Evolutionary conservation across 1,284 basidiomycete species (phyloP), one percentile per base, ranked within the genome.

Genomic region (Malassezia pachydermatis): DNA sequence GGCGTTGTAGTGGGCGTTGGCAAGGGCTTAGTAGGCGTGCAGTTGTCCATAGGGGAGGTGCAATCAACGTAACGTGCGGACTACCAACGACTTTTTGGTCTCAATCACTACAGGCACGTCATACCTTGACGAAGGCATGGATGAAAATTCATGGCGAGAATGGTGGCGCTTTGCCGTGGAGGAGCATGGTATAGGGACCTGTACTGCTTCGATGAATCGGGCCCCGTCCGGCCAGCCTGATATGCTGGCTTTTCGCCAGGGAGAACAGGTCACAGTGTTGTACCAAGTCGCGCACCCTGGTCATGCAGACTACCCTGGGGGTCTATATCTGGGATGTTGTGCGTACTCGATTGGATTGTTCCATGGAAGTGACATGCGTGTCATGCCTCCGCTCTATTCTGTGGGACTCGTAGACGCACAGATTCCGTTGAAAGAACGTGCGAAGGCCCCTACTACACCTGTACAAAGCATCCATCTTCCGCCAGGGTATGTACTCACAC

Each of bases 91-190:
- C n/a, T n/a, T n/a, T n/a, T n/a, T n/a, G n/a, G n/a, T n/a, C n/a
- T n/a, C n/a, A n/a, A n/a, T n/a, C n/a, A n/a, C n/a, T n/a, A n/a
- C n/a, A n/a, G n/a, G n/a, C n/a, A n/a, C n/a, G n/a, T n/a, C n/a
- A n/a, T n/a, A n/a, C n/a, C n/a, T n/a, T n/a, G n/a, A n/a, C n/a
- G n/a, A n/a, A n/a, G 13, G 25, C 33, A 71, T 71, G 67, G 65
- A 71, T 53, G 65, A 60, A 9, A 57, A 68, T 45, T 67, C 68
- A 3, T 60, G 65, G 51, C 60, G 60, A 37, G 68, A 67, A 30
- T 71, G 68, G 68, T 65, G 65, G 30, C 60, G 67, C 30, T 70
- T 71, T 49, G 68, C 68, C 35, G 59, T 67, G 19, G 62, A 66
- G 34, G 65, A 70, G 53, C 63, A 67, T 36, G 68, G 68, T 46